Evolutionary conservation across 2,329 filamentous ascomycete species (phyloP).

Genomic region (Bipolaris zeicola): DNA sequence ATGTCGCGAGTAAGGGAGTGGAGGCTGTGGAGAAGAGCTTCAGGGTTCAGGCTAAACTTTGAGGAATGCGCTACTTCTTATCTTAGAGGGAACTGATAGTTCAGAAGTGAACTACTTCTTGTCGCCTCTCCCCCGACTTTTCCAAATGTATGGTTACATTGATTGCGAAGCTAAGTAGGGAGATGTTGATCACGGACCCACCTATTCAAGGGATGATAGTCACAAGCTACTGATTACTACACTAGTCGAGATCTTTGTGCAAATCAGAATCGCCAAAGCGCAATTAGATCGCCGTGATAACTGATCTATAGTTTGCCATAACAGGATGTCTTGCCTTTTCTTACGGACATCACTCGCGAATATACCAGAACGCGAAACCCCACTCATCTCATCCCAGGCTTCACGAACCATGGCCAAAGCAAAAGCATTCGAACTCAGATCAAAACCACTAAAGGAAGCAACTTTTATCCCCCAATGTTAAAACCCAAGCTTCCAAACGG

Average conservation of each 20-base stretch:
- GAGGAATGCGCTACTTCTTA: slow-evolving; percentile 3
- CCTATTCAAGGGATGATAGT: too few species aligned
- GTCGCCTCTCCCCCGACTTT: neutral
- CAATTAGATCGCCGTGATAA: neutral
- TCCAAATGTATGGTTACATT: too few species aligned
- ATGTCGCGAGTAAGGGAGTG: slow-evolving; percentile 59
- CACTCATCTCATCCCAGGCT: neutral
- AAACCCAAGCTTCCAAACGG: slow-evolving; percentile 1
- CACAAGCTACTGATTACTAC: too few species aligned
- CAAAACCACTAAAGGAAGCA: neutral
- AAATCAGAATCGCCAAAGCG: neutral
- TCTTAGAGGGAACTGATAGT: neutral
- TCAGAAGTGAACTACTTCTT: neutral
- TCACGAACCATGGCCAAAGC: neutral
- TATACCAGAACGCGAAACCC: neutral
- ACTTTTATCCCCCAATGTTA: slow-evolving; percentile 12
- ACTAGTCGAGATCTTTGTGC: too few species aligned
- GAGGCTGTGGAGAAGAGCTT: slow-evolving; percentile 53
- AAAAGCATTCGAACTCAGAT: neutral
- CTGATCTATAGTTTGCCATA: too few species aligned
- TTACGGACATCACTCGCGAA: neutral
- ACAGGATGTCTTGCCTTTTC: too few species aligned
- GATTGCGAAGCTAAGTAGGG: too few species aligned
- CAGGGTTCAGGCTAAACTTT: slow-evolving; percentile 50
- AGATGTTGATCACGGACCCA: too few species aligned